A percentile compares a stretch with the other conserved stretches of the same genome.
These are phyloP conservation scores for Talaromyces albobiverticillius DNA, from an alignment of 2,329 filamentous ascomycete species.

Conservation along the genomic window DNA sequence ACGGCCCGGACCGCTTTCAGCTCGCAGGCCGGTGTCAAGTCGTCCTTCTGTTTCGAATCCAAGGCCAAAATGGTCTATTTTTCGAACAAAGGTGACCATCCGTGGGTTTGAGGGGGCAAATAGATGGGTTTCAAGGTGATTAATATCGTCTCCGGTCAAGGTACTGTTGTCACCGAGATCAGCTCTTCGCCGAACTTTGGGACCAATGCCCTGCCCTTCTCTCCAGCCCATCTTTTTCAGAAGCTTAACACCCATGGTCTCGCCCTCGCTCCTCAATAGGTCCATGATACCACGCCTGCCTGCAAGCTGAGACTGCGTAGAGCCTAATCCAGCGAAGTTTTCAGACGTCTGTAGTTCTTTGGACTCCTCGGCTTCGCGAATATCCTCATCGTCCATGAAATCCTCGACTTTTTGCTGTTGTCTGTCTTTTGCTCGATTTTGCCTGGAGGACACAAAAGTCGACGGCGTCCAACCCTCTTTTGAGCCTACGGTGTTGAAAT, in stretches of 20 bases:
- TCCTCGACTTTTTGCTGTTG: conserved; percentile 72
- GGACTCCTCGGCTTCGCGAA: conserved; percentile 79
- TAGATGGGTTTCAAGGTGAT: conserved; percentile 58
- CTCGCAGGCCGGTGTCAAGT: conserved; percentile 22
- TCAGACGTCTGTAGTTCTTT: conserved; percentile 69
- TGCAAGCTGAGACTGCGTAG: conserved; percentile 55
- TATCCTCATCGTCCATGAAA: conserved; percentile 97
- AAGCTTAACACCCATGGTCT: conserved; percentile 83
- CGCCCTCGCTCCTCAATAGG: conserved; percentile 67
- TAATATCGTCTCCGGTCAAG: conserved; percentile 36
- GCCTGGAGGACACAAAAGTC: conserved; percentile 85
- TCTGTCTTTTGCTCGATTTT: conserved; percentile 71
- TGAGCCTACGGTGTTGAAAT: conserved; percentile 96
- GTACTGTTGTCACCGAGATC: conserved; percentile 57
- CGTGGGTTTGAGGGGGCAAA: conserved; percentile 81
- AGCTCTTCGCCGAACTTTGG: conserved; percentile 74
- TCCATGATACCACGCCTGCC: conserved; percentile 63
- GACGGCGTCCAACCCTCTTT: conserved; percentile 97
- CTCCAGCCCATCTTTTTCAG: conserved; percentile 94
- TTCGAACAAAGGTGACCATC: conserved; percentile 54
- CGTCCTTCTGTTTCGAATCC: conserved; percentile 43
- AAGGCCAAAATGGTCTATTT: conserved; percentile 46
- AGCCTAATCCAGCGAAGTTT: conserved; percentile 73
- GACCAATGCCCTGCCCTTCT: conserved; percentile 87
- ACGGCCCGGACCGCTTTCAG: conserved; percentile 24